Percentiles rank a stretch among this genome's conserved stretches.
phyloP scores from a whole-genome alignment of 805 yeast species.

The Starmerella davenportii region DNA sequence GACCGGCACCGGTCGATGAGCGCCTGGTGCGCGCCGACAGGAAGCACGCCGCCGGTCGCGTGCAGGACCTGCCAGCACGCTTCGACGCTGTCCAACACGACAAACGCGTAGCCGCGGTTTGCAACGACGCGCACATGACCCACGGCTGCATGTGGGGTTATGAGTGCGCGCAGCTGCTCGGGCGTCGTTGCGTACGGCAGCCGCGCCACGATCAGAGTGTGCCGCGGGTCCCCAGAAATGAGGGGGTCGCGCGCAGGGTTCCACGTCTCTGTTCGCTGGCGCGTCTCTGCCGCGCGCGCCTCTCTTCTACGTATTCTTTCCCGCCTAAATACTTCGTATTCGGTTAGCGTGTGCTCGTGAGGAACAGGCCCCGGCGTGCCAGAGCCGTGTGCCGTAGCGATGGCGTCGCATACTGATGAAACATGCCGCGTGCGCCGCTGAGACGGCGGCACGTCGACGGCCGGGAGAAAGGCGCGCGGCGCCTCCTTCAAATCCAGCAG shows the following conservation, averaged over 20 bases:
- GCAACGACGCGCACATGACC: constrained; percentile 43
- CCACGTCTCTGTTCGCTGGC: no score
- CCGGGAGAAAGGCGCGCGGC: neutral
- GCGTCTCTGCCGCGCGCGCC: no score
- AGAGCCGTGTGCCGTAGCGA: neutral
- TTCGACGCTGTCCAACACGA: constrained; percentile 43
- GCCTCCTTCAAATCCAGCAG: neutral
- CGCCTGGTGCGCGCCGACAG: constrained; percentile 17
- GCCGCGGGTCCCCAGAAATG: constrained; percentile 51
- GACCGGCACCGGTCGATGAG: constrained; percentile 14
- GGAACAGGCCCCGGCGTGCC: neutral
- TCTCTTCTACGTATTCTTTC: constrained; percentile 7
- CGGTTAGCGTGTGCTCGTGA: neutral
- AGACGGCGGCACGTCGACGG: neutral
- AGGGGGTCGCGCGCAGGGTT: constrained; percentile 41
- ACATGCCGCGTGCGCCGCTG: neutral
- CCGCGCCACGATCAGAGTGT: constrained; percentile 63
- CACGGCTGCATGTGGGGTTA: constrained; percentile 51
- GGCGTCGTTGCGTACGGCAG: constrained; percentile 49
- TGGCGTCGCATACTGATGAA: neutral
- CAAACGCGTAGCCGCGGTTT: constrained; percentile 69
- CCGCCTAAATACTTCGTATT: constrained; percentile 2
- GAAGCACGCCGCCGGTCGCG: neutral
- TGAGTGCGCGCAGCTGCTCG: constrained; percentile 44
- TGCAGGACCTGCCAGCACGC: constrained; percentile 15